These are phyloP conservation scores for Lavandula angustifolia DNA, from an alignment of 257 asterid genomes.

Conservation along the genomic window DNA sequence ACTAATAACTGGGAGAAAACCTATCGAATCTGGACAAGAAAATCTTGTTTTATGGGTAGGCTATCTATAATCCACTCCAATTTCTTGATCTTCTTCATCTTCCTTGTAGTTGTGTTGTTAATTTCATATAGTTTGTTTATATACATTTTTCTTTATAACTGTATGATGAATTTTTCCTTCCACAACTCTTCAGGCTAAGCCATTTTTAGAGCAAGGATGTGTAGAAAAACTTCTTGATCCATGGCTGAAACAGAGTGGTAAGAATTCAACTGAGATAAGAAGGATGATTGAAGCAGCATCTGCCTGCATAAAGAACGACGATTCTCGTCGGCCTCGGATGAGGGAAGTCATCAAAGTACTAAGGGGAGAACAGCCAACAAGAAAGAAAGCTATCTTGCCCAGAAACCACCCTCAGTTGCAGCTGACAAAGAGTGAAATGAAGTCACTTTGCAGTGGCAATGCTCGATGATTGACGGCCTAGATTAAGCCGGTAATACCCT, in stretches of 20 bases:
- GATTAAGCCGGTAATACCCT: too few relatives aligned
- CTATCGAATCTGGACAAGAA: slow-evolving; percentile 87
- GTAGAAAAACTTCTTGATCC: slow-evolving; percentile 57
- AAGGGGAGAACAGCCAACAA: slow-evolving; percentile 49
- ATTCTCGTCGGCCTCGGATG: slow-evolving; percentile 62
- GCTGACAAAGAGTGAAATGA: slow-evolving; percentile 72
- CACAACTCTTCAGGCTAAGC: slow-evolving; percentile 53
- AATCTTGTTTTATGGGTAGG: slow-evolving; percentile 84
- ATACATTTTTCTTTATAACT: too few relatives aligned
- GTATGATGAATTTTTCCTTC: too few relatives aligned
- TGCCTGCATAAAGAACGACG: slow-evolving; percentile 54
- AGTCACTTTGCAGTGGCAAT: slow-evolving; percentile 87
- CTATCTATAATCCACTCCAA: neutral
- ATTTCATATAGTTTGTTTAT: too few relatives aligned
- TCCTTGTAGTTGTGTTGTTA: too few relatives aligned
- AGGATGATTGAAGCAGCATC: slow-evolving; percentile 64
- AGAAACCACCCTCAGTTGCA: slow-evolving; percentile 46
- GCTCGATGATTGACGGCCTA: slow-evolving; percentile 39
- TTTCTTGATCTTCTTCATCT: neutral
- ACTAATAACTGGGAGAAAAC: slow-evolving; percentile 80
- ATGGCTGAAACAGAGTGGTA: slow-evolving; percentile 35
- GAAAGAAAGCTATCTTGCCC: slow-evolving; percentile 43
- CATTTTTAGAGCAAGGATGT: slow-evolving; percentile 58
- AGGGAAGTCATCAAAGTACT: slow-evolving; percentile 52
- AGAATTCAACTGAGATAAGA: slow-evolving; percentile 40